These are phyloP conservation scores for Kwoniella mangroviensis DNA, from an alignment of 768 basidiomycete genomes.

Conservation along the genomic window DNA sequence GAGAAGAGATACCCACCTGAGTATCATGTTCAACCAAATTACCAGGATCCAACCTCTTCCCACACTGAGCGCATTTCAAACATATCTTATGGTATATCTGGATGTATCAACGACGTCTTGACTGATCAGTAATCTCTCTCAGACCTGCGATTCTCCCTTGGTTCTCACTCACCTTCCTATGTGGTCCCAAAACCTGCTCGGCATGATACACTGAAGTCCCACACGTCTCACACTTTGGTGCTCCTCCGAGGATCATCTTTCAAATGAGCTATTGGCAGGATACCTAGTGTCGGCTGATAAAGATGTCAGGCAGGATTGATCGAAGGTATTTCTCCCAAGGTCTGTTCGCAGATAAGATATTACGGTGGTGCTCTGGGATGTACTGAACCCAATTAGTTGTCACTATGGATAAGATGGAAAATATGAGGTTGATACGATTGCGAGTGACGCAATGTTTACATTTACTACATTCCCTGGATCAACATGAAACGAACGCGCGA, in stretches of 20 bases:
- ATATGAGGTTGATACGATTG: too few species aligned
- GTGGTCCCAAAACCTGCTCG: slow-evolving; percentile 53
- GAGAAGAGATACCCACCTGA: slow-evolving; percentile 23
- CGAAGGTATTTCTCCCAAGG: too few species aligned
- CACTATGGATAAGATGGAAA: too few species aligned
- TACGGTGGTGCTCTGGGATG: too few species aligned
- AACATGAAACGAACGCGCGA: too few species aligned
- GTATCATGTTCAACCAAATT: slow-evolving; percentile 51
- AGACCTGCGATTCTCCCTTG: too few species aligned
- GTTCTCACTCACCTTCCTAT: slow-evolving; percentile 40
- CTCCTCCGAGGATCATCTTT: slow-evolving; percentile 35
- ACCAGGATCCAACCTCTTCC: slow-evolving; percentile 52
- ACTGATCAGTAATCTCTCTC: background rate
- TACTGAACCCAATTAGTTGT: too few species aligned
- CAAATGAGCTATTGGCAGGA: background rate
- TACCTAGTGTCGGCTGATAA: background rate
- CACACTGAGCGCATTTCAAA: slow-evolving; percentile 51
- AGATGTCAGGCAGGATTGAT: too few species aligned
- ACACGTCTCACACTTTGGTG: slow-evolving; percentile 45
- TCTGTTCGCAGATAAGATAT: too few species aligned
- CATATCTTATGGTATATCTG: slow-evolving; percentile 54
- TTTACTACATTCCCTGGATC: too few species aligned
- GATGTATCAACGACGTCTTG: too few species aligned
- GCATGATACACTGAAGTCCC: slow-evolving; percentile 51
- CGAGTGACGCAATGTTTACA: too few species aligned